Percentiles rank a stretch among this genome's conserved stretches.
Evolutionary conservation across 1,284 basidiomycete genomes (phyloP).

Genomic region (Chiua sp.): DNA sequence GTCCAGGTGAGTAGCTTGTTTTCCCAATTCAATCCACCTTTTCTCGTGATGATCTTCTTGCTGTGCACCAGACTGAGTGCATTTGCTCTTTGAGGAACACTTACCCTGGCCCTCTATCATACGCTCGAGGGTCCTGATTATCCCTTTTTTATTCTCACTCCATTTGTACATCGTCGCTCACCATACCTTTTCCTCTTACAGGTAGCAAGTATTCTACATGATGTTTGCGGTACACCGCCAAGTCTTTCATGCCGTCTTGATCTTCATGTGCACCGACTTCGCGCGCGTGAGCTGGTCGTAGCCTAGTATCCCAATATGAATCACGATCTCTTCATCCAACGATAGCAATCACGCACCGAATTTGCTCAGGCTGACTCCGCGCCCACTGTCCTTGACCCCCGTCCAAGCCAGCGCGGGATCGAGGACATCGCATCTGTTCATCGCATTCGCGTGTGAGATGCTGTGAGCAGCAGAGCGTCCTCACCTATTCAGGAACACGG

Average conservation of each 20-base stretch:
- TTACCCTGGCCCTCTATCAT: conserved; percentile 37
- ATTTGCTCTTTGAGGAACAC: conserved; percentile 36
- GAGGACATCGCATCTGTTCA: conserved; percentile 75
- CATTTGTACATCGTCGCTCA: conserved; percentile 10
- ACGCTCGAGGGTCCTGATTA: conserved; percentile 42
- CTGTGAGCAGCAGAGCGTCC: neutral
- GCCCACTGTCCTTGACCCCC: conserved; percentile 91
- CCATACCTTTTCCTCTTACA: neutral
- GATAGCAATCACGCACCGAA: conserved; percentile 66
- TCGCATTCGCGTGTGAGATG: neutral
- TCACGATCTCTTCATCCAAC: neutral
- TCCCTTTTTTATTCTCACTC: neutral
- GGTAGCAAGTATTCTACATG: neutral
- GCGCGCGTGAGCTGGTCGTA: conserved; percentile 81
- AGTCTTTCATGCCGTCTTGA: conserved; percentile 46
- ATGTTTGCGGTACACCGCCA: too few relatives aligned
- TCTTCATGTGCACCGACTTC: conserved; percentile 82
- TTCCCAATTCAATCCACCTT: neutral
- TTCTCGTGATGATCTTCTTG: conserved; percentile 38
- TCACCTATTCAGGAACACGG: conserved; percentile 89
- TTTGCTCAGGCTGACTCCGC: conserved; percentile 88
- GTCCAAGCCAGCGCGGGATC: conserved; percentile 95
- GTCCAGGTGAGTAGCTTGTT: conserved; percentile 7
- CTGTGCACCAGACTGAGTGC: conserved; percentile 45
- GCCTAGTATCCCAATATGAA: conserved; percentile 43